Conservation (phyloP, 1,139 yeast species). For the Sugiyamaella pinicola region DNA sequence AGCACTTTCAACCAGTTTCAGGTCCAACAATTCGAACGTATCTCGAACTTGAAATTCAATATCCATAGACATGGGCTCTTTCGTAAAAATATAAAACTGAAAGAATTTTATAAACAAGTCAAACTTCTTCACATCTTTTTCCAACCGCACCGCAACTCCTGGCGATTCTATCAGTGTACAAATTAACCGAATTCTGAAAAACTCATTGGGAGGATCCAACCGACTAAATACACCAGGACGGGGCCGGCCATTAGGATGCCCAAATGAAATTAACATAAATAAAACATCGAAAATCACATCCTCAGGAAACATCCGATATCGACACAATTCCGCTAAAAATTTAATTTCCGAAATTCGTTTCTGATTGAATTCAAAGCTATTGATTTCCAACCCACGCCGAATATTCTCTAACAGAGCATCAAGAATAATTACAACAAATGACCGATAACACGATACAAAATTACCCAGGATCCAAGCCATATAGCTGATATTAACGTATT, state of each 20-base stretch:
- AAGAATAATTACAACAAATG: slow-evolving; percentile 47
- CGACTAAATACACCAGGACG: slow-evolving; percentile 48
- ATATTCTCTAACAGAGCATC: slow-evolving; percentile 71
- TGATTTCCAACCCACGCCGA: slow-evolving; percentile 64
- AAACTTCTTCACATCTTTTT: slow-evolving; percentile 40
- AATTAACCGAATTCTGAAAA: slow-evolving; percentile 67
- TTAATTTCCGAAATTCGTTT: slow-evolving; percentile 62
- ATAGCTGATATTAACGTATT: slow-evolving; percentile 55
- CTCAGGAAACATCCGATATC: slow-evolving; percentile 52
- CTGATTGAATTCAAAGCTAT: slow-evolving; percentile 63
- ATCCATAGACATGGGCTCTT: slow-evolving; percentile 68
- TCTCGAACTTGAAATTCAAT: slow-evolving; percentile 54
- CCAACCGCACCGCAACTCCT: slow-evolving; percentile 28
- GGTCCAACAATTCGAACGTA: slow-evolving; percentile 45
- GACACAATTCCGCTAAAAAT: slow-evolving; percentile 62
- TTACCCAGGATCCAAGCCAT: slow-evolving; percentile 55
- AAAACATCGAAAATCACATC: slow-evolving; percentile 55
- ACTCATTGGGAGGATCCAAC: slow-evolving; percentile 66
- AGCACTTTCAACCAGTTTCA: slow-evolving; percentile 47
- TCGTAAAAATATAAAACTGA: slow-evolving; percentile 74
- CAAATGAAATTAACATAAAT: slow-evolving; percentile 65
- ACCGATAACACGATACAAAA: slow-evolving; percentile 45
- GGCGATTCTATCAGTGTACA: slow-evolving; percentile 45
- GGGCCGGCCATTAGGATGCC: slow-evolving; percentile 64
- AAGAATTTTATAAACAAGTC: slow-evolving; percentile 60